Evolutionary conservation across 2,329 filamentous ascomycete species (phyloP).

Genomic region (Fusarium tanahbumbuense): DNA sequence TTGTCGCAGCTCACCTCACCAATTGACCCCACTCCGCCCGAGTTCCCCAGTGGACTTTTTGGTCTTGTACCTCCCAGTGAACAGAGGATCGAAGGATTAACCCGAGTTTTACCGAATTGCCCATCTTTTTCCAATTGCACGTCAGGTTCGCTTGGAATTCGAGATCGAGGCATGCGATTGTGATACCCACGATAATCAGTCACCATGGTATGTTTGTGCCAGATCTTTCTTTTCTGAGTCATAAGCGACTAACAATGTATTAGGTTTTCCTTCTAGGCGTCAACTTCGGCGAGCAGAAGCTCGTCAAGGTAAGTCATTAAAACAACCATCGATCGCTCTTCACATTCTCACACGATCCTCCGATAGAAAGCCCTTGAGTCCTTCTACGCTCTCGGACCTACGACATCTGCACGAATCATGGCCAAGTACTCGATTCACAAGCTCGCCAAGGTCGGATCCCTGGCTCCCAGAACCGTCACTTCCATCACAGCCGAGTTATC

Average conservation of each 20-base stretch:
- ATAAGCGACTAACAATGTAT: not conserved
- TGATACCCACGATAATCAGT: slow-evolving; percentile 34
- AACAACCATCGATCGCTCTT: not conserved
- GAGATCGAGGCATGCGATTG: slow-evolving; percentile 40
- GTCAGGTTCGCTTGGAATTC: slow-evolving; percentile 18
- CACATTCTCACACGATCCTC: slow-evolving; percentile 22
- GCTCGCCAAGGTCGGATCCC: slow-evolving; percentile 78
- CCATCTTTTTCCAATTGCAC: slow-evolving; percentile 39
- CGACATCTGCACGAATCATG: slow-evolving; percentile 78
- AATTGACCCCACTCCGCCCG: not conserved
- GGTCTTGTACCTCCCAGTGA: not conserved
- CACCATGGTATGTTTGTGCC: slow-evolving; percentile 40
- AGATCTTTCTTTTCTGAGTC: not conserved
- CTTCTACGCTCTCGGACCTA: slow-evolving; percentile 87
- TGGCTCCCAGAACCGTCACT: slow-evolving; percentile 81
- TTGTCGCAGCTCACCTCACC: slow-evolving; percentile 6
- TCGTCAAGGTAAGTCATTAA: slow-evolving; percentile 77
- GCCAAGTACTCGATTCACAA: slow-evolving; percentile 91
- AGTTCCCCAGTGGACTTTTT: slow-evolving; percentile 6
- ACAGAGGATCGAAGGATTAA: slow-evolving; percentile 29
- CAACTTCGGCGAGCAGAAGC: slow-evolving; percentile 84
- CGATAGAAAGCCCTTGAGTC: slow-evolving; percentile 77
- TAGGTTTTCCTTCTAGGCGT: slow-evolving; percentile 87
- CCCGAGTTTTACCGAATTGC: slow-evolving; percentile 46
- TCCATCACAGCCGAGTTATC: slow-evolving; percentile 87